Conservation (phyloP, 768 basidiomycete species). For the Leccinum arenicola region DNA sequence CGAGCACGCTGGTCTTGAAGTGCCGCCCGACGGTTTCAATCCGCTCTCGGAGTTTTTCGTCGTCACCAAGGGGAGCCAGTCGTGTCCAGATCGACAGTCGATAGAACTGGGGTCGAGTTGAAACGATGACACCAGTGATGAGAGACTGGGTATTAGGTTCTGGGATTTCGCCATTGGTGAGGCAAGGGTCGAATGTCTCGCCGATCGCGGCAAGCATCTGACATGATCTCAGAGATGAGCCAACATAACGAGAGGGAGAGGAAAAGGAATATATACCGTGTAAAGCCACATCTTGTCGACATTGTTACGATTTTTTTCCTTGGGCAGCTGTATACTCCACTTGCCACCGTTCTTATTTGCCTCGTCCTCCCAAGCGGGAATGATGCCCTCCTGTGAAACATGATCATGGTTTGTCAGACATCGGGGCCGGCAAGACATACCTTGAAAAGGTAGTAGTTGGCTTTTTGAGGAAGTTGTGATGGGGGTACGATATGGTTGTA, state of each 20-base stretch:
- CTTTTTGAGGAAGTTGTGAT: conserved; percentile 87
- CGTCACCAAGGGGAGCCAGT: conserved; percentile 56
- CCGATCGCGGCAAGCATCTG: conserved; percentile 99
- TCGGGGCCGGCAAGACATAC: conserved; percentile 37
- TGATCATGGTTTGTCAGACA: conserved; percentile 5
- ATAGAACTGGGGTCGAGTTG: conserved; percentile 92
- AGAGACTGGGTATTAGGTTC: conserved; percentile 53
- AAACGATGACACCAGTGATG: conserved; percentile 93
- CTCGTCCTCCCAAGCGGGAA: conserved; percentile 96
- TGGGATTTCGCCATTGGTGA: conserved; percentile 45
- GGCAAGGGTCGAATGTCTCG: conserved; percentile 93
- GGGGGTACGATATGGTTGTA: conserved; percentile 99
- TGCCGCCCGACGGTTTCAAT: conserved; percentile 83
- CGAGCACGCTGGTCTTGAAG: conserved; percentile 90
- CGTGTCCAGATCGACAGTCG: conserved; percentile 98
- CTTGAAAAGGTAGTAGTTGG: conserved; percentile 99
- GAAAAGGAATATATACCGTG: conserved; percentile 55
- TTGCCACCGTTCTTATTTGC: conserved; percentile 98
- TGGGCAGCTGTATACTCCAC: conserved; percentile 97
- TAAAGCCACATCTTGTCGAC: conserved; percentile 99
- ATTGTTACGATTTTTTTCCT: conserved; percentile 81
- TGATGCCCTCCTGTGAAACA: conserved; percentile 76
- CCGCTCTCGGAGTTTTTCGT: conserved; percentile 68
- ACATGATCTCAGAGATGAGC: conserved; percentile 2
- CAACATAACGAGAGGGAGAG: background rate